phyloP scores from a whole-genome alignment of 805 yeast genomes.

The Saccharomycopsis malanga region DNA sequence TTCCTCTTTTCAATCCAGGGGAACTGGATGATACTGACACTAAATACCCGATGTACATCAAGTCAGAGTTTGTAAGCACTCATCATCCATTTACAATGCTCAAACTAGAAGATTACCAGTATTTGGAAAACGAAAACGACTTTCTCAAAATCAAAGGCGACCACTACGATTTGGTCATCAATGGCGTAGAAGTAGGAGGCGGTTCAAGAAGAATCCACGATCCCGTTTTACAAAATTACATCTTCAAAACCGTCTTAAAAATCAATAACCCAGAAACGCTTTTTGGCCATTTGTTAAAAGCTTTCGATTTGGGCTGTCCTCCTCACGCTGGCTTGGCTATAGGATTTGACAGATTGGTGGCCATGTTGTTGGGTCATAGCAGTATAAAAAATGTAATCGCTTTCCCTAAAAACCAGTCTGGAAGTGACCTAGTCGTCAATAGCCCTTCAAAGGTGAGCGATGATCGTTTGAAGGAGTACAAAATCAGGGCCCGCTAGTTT shows the following conservation, averaged over 20 bases:
- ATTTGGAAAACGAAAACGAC: slow-evolving; percentile 33
- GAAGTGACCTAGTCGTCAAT: slow-evolving; percentile 80
- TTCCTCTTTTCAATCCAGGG: slow-evolving; percentile 82
- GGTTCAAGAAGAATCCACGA: slow-evolving; percentile 96
- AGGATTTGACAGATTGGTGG: slow-evolving; percentile 89
- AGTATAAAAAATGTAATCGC: slow-evolving; percentile 92
- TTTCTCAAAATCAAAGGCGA: slow-evolving; percentile 75
- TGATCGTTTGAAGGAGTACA: slow-evolving; percentile 7
- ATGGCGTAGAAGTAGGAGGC: slow-evolving; percentile 96
- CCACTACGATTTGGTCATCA: slow-evolving; percentile 88
- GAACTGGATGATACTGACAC: slow-evolving; percentile 31
- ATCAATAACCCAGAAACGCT: slow-evolving; percentile 52
- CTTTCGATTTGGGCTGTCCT: slow-evolving; percentile 88
- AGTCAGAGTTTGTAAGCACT: slow-evolving; percentile 50
- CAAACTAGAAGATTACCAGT: slow-evolving; percentile 55
- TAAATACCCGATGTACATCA: slow-evolving; percentile 58
- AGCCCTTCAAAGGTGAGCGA: slow-evolving; percentile 62
- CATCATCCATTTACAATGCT: slow-evolving; percentile 99
- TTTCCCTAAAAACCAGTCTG: slow-evolving; percentile 88
- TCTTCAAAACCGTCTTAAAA: slow-evolving; percentile 57
- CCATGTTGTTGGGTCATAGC: slow-evolving; percentile 72
- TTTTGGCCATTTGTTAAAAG: slow-evolving; percentile 81
- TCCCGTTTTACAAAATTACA: slow-evolving; percentile 62
- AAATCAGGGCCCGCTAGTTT: slow-evolving; percentile 1
- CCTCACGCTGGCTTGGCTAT: slow-evolving; percentile 98